phyloP scores from a whole-genome alignment of 441 rosid genomes.

The Mallotus repandus region DNA sequence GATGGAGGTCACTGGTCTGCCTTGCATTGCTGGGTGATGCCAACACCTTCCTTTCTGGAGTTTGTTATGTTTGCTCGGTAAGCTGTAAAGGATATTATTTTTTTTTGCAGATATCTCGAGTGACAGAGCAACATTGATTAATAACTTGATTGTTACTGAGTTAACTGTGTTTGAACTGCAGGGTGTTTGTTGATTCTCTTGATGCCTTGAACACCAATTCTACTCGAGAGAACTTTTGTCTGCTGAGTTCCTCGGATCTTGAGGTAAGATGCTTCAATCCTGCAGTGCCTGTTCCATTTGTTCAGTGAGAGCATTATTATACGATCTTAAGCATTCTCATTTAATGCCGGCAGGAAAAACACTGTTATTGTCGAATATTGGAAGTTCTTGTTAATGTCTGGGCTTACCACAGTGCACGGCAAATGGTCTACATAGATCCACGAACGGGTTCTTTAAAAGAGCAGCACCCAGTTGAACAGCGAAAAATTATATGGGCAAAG shows the following conservation, averaged over 20 bases:
- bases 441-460: constrained; percentile 61
- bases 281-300: background rate
- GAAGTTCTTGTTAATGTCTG: constrained; percentile 89
- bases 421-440: constrained; percentile 91
- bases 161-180: constrained; percentile 30
- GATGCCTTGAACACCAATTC: constrained; percentile 67
- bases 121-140: background rate
- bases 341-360: constrained; percentile 57
- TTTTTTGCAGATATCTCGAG: background rate
- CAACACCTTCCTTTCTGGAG: constrained; percentile 92
- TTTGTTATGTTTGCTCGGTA: constrained; percentile 92
- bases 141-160: background rate
- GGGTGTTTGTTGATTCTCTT: constrained; percentile 94
- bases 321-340: constrained; percentile 14
- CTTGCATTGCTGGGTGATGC: constrained; percentile 98
- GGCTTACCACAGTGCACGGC: constrained; percentile 92
- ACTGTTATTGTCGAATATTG: constrained; percentile 85
- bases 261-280: constrained; percentile 55
- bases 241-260: constrained; percentile 60
- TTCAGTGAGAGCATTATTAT: background rate
- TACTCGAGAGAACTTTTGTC: constrained; percentile 42
- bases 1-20: constrained; percentile 94
- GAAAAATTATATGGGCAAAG: constrained; percentile 72
- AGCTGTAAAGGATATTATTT: background rate
- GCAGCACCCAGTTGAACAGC: constrained; percentile 66